A percentile compares a stretch with the other conserved stretches of the same genome.
Evolutionary conservation across 768 basidiomycete species (phyloP).

Genomic region (Suillus clintonianus): DNA sequence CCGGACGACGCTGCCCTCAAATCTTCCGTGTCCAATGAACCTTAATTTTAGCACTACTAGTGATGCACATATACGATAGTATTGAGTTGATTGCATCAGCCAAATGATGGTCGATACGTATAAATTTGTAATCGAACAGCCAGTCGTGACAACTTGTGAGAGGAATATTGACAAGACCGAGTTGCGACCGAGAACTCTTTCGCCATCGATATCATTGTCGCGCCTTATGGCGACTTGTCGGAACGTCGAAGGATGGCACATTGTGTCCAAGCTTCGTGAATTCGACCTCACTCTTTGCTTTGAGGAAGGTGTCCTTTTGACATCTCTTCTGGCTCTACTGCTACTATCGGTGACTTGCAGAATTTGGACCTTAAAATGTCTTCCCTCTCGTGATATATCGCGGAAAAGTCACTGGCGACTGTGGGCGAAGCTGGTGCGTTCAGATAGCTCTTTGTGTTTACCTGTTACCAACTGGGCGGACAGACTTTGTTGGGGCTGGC

Average conservation of each 20-base stretch:
- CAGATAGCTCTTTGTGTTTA: neutral
- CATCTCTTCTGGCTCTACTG: conserved; percentile 49
- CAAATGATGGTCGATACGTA: neutral
- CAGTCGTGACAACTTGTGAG: neutral
- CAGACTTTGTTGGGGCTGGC: conserved; percentile 55
- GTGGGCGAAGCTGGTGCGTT: conserved; percentile 66
- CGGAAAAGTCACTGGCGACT: conserved; percentile 54
- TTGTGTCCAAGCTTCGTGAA: conserved; percentile 55
- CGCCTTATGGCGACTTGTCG: conserved; percentile 46
- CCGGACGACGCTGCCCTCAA: neutral
- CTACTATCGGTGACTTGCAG: conserved; percentile 44
- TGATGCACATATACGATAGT: too few relatives aligned
- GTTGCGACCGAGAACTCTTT: neutral
- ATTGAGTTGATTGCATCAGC: neutral
- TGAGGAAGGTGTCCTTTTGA: conserved; percentile 70
- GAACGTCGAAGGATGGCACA: conserved; percentile 66
- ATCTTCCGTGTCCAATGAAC: neutral
- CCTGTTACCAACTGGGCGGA: neutral
- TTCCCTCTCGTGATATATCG: conserved; percentile 35
- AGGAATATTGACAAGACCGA: neutral
- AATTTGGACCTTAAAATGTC: conserved; percentile 31
- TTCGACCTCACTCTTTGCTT: conserved; percentile 85
- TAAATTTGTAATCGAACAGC: neutral
- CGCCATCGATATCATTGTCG: neutral
- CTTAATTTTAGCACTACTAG: too few relatives aligned